Evolutionary conservation across 352 stramenopile genomes (phyloP), one percentile per base, ranked within the genome.

Genomic region (Phytophthora multivora): DNA sequence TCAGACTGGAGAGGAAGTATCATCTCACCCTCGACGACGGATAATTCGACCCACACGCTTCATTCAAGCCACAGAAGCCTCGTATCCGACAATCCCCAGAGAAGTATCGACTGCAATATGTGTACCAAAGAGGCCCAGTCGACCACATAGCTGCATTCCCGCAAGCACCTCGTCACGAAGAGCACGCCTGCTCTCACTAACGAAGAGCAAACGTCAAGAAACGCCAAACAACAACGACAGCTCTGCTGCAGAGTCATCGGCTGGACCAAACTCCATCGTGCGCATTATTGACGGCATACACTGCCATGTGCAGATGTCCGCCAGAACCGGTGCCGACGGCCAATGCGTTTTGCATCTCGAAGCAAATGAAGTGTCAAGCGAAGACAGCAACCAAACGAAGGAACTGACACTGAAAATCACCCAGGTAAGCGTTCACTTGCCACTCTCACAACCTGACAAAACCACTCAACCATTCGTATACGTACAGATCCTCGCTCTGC

Each of bases 121-220:
- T 16, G 50, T 43, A 7, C 66, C 66, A 45, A 68, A 66, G 39
- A 66, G 67, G 49, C 69, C 66, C 7, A 50, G 51, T 57, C 59
- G 69, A 62, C 62, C 66, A 1, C 67, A 65, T 33, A 79, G 66
- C 35, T 79, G 70, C 28, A 66, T 61, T 23, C 16, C 58, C 12
- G 28, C 43, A 55, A 63, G 48, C 21, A 11, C 42, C 16, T 67
- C 63, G 3, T 77, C 62, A 35, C 54, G 62, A 0, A 65, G 23
- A 16, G 36, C 59, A 19, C 57, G 72, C 1, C 19, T 70, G 4
- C 50, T 69, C 12, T 71, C 60, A 4, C 56, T 60, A 8, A 42
- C 50, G 21, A 39, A 15, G 25, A 7, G 9, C 7, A 69, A 55
- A 9, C 5, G 18, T 8, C 50, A 54, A 28, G 19, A 59, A 38